A percentile compares a stretch with the other conserved stretches of the same genome.
Evolutionary conservation across 805 yeast genomes (phyloP).

Genomic region (Saccharomycopsis amapae): DNA sequence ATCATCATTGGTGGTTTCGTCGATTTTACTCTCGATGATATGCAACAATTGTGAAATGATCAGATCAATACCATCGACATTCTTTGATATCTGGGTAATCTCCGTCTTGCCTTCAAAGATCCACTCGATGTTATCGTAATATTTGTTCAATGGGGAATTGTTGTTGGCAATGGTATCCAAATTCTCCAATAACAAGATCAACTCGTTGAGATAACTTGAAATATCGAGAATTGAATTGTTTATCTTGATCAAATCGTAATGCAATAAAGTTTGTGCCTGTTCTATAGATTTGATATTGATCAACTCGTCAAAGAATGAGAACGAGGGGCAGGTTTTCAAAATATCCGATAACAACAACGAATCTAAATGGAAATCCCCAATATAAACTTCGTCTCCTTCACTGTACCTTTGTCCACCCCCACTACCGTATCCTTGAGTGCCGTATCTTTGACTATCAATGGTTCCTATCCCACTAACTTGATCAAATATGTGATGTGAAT

Average conservation of each 20-base stretch:
- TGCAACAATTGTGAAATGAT: constrained; percentile 24
- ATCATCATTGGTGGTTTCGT: constrained; percentile 9
- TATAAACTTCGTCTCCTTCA: background rate
- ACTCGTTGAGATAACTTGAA: constrained; percentile 23
- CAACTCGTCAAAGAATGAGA: constrained; percentile 21
- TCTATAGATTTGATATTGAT: constrained; percentile 20
- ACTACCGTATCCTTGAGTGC: background rate
- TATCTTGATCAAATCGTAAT: constrained; percentile 23
- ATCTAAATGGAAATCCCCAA: constrained; percentile 14
- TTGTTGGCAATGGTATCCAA: constrained; percentile 17
- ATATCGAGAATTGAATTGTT: constrained; percentile 29
- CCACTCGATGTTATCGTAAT: constrained; percentile 25
- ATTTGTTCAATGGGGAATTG: constrained; percentile 18
- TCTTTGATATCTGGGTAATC: constrained; percentile 23
- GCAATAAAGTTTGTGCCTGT: constrained; percentile 18
- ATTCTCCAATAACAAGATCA: constrained; percentile 14
- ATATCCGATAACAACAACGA: constrained; percentile 19
- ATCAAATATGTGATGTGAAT: constrained; percentile 3
- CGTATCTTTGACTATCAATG: background rate
- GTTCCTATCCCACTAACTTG: background rate
- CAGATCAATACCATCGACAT: constrained; percentile 25
- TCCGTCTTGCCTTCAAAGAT: constrained; percentile 26
- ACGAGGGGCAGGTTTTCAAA: constrained; percentile 20
- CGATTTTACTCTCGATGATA: constrained; percentile 23
- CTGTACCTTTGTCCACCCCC: background rate